phyloP scores from a whole-genome alignment of 441 rosid species.

The Populus tomentosa region DNA sequence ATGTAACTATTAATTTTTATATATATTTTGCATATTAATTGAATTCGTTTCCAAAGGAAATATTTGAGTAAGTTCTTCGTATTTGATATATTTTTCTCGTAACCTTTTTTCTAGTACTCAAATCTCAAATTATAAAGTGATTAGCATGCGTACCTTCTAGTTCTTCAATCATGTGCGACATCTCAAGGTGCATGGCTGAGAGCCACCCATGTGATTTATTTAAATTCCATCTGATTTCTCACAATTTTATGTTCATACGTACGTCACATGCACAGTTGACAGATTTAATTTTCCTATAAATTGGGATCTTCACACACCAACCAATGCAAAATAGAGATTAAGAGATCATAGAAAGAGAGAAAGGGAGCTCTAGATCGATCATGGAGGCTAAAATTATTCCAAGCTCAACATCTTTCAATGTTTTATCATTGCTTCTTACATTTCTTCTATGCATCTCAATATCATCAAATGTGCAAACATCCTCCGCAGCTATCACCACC shows the following conservation, averaged over 20 bases:
- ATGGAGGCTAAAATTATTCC: constrained; percentile 8
- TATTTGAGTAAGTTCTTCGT: no score
- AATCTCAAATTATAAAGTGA: no score
- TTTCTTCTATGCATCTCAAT: constrained; percentile 18
- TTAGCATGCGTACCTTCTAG: no score
- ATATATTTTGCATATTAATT: no score
- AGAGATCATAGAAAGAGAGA: neutral
- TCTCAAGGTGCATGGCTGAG: neutral
- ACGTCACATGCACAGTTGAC: neutral
- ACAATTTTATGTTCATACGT: neutral
- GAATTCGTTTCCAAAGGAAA: no score
- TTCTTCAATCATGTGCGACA: neutral
- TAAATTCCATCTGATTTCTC: no score
- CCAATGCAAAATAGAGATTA: neutral
- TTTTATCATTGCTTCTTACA: constrained; percentile 15
- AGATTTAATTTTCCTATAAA: constrained; percentile 10
- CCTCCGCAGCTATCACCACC: constrained; percentile 21
- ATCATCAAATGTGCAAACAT: constrained; percentile 12
- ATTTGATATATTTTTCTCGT: no score
- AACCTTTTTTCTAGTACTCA: no score
- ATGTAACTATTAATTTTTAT: neutral
- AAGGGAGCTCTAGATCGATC: neutral
- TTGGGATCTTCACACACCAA: neutral
- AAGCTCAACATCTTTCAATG: neutral
- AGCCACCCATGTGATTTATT: no score